phyloP scores from a whole-genome alignment of 441 rosid genomes.

The Populus hybrid region DNA sequence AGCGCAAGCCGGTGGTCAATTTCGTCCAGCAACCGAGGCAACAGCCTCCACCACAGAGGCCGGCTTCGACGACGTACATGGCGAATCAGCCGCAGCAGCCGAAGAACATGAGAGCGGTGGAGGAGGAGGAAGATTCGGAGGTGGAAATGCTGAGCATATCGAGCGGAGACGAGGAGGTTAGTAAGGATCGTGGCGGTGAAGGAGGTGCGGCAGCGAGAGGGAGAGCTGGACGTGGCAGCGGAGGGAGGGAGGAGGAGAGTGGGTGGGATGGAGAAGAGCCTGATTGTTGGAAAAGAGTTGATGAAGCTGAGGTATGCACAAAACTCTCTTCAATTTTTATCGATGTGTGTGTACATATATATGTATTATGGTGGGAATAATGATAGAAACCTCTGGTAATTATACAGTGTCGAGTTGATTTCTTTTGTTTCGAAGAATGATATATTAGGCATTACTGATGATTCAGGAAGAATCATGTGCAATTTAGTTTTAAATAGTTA shows the following conservation, averaged over 20 bases:
- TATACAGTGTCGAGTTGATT: neutral
- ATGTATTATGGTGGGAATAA: neutral
- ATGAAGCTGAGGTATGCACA: conserved; percentile 71
- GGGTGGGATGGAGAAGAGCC: conserved; percentile 94
- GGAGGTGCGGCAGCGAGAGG: conserved; percentile 37
- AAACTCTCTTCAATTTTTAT: neutral
- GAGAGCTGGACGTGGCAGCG: conserved; percentile 29
- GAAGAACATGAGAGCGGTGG: conserved; percentile 24
- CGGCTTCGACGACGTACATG: conserved; percentile 14
- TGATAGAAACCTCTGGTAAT: neutral
- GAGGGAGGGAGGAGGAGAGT: conserved; percentile 55
- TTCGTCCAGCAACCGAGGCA: conserved; percentile 69
- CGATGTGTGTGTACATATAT: neutral
- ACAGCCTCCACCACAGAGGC: conserved; percentile 16
- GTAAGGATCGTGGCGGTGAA: conserved; percentile 40
- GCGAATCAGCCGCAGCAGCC: conserved; percentile 13
- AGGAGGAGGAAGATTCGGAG: conserved; percentile 90
- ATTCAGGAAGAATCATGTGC: neutral
- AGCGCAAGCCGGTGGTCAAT: conserved; percentile 77
- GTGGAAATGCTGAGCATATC: conserved; percentile 98
- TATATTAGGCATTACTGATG: neutral
- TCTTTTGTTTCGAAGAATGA: neutral
- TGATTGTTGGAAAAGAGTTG: conserved; percentile 89
- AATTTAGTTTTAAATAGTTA: neutral
- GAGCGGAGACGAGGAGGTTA: conserved; percentile 84